Base-by-base conservation (phyloP, 1,139 yeast genomes). In the Hanseniaspora gamundiae region DNA sequence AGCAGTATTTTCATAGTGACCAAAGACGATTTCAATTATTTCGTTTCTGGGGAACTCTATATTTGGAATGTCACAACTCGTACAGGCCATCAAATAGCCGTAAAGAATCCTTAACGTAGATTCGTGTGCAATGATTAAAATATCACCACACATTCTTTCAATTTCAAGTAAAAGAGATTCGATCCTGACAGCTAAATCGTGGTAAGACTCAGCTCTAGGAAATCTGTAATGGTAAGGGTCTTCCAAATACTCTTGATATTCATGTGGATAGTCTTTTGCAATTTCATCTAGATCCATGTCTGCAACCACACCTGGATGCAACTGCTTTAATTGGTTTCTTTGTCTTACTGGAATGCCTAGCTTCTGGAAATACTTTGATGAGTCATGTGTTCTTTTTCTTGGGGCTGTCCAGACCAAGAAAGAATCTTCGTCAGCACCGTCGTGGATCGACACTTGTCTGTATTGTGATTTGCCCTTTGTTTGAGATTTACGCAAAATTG, bases 201-300 rank as follows among this genome's bases (percentile, higher is more conserved):
- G 98, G 59, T 87, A 91, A 45, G 94, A 84, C 63, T 91, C 99
- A 0, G 94, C 86, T 45, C 97, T 71, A 7, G 95, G 86, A 60
- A 77, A 91, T 47, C 98, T 71, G 60, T 83, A 91, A 61, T 91
- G 96, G 59, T 91, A 93, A 2, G 95, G 95, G 60, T 88, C 96
- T 49, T 69, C 67, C 45, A 66, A 49, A 57, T 78, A 84, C 53
- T 74, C 79, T 47, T 68, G 71, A 57, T 72, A 83, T 52, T 87
- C 96, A 2, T 68, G 71, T 0, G 95, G 94, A 56, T 67, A 85
- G 51, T 69, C 66, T 39, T 62, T 58, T 49, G 68, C 62, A 48
- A 88, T 72, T 56, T 84, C 80, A 14, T 70, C 78, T 27, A 70
- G 75, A 0, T 74, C 59, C 65, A 86, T 63, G 30, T 77, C 79